Percentiles rank a stretch among this genome's conserved stretches.
These are phyloP conservation scores for Fusarium mangiferae DNA, from an alignment of 2,329 filamentous ascomycete genomes.

Conservation along the genomic window DNA sequence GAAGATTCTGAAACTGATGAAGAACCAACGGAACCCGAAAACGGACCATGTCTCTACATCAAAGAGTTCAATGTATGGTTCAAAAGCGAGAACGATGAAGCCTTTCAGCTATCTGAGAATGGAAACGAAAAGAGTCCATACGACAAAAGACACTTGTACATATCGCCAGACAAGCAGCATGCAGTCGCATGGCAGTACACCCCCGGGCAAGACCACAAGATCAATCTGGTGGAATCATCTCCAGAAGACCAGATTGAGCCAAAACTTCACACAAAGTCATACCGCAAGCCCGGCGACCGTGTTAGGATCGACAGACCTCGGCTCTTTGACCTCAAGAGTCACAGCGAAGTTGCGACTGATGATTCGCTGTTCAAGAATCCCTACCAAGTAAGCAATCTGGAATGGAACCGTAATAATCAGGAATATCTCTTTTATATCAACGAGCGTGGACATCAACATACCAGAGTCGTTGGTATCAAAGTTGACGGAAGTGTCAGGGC, in stretches of 20 bases:
- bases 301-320: slow-evolving; percentile 39
- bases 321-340: slow-evolving; percentile 36
- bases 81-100: neutral
- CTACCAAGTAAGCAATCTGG: slow-evolving; percentile 32
- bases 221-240: slow-evolving; percentile 40
- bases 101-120: slow-evolving; percentile 29
- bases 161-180: slow-evolving; percentile 24
- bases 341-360: slow-evolving; percentile 36
- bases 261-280: slow-evolving; percentile 34
- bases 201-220: slow-evolving; percentile 23
- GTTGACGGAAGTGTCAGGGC: slow-evolving; percentile 23
- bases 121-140: slow-evolving; percentile 32
- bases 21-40: neutral
- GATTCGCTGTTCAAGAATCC: slow-evolving; percentile 39
- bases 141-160: slow-evolving; percentile 28
- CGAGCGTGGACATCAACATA: slow-evolving; percentile 42
- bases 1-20: neutral
- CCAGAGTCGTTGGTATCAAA: slow-evolving; percentile 35
- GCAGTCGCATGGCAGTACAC: slow-evolving; percentile 41
- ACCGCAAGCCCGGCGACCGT: slow-evolving; percentile 45
- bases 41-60: neutral
- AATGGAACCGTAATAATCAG: slow-evolving; percentile 37
- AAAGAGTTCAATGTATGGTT: slow-evolving; percentile 24
- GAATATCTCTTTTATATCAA: slow-evolving; percentile 45
- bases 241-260: slow-evolving; percentile 45